Evolutionary conservation across 768 basidiomycete genomes (phyloP), one percentile per base, ranked within the genome.

Genomic region (Holtermanniella nyarrowii): DNA sequence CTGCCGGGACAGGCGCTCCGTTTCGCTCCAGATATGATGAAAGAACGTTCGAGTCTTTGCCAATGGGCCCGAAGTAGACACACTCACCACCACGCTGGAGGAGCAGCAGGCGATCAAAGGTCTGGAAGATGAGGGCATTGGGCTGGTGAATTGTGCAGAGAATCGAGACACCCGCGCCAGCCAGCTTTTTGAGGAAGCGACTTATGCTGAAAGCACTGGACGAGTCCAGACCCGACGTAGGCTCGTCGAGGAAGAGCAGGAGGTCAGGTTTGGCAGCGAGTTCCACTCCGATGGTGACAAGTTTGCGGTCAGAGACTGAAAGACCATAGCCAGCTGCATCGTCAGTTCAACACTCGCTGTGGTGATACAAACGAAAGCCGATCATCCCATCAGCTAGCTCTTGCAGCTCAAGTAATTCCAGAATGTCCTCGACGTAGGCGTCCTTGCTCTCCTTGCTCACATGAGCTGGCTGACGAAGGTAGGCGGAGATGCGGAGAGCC

Each of bases 81-180:
- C 77, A 82, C 59, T 83, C 71, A 21, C 89, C 89, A 12, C 89
- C 88, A 57, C 80, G 80, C 42, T 80, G 77, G 3, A 93, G 76
- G 0, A 93, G 76, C 5, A 91, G 74, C 1, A 93, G 73, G 25
- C 83, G 73, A 61, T 91, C 88, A 57, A 90, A 90, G 37, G 79
- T 79, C 60, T 85, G 80, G 75, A 89, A 91, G 23, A 89, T 74
- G 62, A 88, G 81, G 1, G 85, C 85, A 22, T 86, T 88, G 2
- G 88, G 88, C 75, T 85, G 88, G 56, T 88, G 87, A 59, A 90
- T 74, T 21, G 86, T 91, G 82, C 88, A 90, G n/a, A 91, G 74
- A 58, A 91, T 88, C 26, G 86, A 84, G 65, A 88, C 88, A 1
- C 88, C 88, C 55, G 78, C 80, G 53, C 84, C 78, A 5, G 87